phyloP scores from a whole-genome alignment of 228 moss, liverwort and hornwort species.

The Sphagnum fallax region DNA sequence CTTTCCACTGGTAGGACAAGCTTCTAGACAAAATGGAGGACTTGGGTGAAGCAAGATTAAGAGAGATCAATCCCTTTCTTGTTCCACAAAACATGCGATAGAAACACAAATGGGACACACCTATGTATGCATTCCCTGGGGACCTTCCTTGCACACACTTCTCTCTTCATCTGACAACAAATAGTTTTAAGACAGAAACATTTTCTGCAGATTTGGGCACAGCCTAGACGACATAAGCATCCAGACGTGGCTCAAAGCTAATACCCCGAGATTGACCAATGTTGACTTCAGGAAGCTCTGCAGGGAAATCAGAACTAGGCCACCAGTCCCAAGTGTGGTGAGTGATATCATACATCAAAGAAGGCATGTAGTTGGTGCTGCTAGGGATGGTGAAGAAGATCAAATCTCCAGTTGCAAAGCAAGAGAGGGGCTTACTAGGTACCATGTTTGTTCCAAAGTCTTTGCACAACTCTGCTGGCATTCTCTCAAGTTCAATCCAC shows the following conservation, averaged over 20 bases:
- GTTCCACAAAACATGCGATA: no score
- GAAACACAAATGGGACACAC: no score
- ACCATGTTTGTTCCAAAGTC: conserved; percentile 31
- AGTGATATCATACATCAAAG: conserved; percentile 15
- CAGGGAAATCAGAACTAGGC: conserved; percentile 25
- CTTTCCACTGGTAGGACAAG: no score
- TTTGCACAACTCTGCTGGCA: conserved; percentile 31
- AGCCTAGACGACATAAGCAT: conserved; percentile 8
- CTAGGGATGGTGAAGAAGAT: conserved; percentile 31
- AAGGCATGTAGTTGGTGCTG: conserved; percentile 17
- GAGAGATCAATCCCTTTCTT: no score
- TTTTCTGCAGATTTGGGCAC: background rate
- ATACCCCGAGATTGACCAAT: conserved; percentile 22
- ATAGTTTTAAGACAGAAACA: background rate
- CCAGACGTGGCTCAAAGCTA: conserved; percentile 42
- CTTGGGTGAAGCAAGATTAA: no score
- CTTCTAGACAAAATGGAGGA: no score
- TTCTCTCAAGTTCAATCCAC: conserved; percentile 58
- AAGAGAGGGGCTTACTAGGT: conserved; percentile 27
- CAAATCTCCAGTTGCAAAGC: conserved; percentile 22
- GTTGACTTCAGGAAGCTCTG: conserved; percentile 27
- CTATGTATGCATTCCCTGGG: no score
- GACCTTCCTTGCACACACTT: no score
- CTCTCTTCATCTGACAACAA: no score
- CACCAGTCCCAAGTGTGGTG: conserved; percentile 29